Evolutionary conservation across 441 rosid species (phyloP).

Genomic region (Gossypium trilobum): DNA sequence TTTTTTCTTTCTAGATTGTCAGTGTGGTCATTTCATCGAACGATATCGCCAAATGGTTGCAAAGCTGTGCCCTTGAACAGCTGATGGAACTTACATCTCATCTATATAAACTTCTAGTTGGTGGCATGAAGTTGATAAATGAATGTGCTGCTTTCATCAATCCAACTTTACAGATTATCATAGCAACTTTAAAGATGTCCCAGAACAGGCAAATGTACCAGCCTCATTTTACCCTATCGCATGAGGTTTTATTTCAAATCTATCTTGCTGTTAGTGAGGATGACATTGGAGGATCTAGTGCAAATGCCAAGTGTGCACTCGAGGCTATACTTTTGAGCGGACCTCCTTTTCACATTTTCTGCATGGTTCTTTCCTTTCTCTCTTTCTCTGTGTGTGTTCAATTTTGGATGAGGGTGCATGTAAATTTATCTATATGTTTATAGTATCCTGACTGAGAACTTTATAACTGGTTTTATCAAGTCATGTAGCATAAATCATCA

Average conservation of each 20-base stretch:
- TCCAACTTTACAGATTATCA: conserved; percentile 42
- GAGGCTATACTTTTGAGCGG: conserved; percentile 54
- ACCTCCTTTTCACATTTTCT: conserved; percentile 54
- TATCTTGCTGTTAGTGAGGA: conserved; percentile 37
- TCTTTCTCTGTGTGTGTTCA: neutral
- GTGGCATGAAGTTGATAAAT: conserved; percentile 36
- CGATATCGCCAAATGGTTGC: conserved; percentile 64
- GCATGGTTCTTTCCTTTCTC: conserved; percentile 35
- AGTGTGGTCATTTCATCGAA: conserved; percentile 38
- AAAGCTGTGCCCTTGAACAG: conserved; percentile 64
- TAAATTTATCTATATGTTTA: neutral
- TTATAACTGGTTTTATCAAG: neutral
- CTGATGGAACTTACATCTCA: conserved; percentile 57
- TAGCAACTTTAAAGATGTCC: conserved; percentile 56
- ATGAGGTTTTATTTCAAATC: conserved; percentile 52
- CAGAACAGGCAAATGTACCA: conserved; percentile 58
- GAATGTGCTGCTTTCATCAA: conserved; percentile 32
- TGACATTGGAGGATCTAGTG: conserved; percentile 24
- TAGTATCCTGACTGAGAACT: neutral
- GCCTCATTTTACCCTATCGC: conserved; percentile 65
- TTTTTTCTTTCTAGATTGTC: conserved; percentile 42
- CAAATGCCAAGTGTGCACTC: conserved; percentile 49
- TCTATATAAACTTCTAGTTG: conserved; percentile 46
- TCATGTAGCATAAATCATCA: neutral
- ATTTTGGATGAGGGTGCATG: neutral